phyloP scores from a whole-genome alignment of 2,329 filamentous ascomycete species.

The Paraphaeosphaeria minitans region DNA sequence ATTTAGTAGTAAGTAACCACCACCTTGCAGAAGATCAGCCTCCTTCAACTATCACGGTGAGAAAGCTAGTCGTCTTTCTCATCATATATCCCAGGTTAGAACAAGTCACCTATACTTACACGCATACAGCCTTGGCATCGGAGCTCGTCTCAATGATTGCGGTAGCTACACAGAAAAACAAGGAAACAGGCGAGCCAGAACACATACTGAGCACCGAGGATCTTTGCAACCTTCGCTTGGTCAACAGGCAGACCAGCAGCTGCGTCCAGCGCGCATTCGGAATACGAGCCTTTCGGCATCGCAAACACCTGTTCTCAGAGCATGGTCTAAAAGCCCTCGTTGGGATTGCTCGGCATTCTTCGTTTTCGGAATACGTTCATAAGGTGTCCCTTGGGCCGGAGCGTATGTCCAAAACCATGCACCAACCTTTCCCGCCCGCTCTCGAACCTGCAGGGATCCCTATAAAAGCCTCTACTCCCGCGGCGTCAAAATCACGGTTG shows the following conservation, averaged over 20 bases:
- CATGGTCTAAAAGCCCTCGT: neutral
- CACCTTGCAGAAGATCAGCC: neutral
- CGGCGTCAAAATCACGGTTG: too few species aligned
- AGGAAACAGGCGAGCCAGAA: neutral
- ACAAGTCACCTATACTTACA: neutral
- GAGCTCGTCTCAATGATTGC: neutral
- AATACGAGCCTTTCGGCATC: neutral
- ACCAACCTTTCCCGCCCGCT: neutral
- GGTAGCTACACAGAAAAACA: neutral
- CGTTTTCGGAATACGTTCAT: neutral
- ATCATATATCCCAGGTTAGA: too few species aligned
- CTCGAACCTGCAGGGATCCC: too few species aligned
- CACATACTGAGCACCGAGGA: neutral
- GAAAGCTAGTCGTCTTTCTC: too few species aligned
- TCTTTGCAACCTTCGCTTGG: conserved; percentile 7
- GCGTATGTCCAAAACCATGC: neutral
- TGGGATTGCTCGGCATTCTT: neutral
- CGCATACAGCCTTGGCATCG: neutral
- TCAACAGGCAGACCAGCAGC: neutral
- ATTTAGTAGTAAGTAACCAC: neutral
- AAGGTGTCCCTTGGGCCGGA: conserved; percentile 8
- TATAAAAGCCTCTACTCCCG: too few species aligned
- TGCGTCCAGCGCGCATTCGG: conserved; percentile 2
- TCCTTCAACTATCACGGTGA: too few species aligned
- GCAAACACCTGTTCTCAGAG: conserved; percentile 11